phyloP scores from a whole-genome alignment of 768 basidiomycete species.

The Mycena indigotica region DNA sequence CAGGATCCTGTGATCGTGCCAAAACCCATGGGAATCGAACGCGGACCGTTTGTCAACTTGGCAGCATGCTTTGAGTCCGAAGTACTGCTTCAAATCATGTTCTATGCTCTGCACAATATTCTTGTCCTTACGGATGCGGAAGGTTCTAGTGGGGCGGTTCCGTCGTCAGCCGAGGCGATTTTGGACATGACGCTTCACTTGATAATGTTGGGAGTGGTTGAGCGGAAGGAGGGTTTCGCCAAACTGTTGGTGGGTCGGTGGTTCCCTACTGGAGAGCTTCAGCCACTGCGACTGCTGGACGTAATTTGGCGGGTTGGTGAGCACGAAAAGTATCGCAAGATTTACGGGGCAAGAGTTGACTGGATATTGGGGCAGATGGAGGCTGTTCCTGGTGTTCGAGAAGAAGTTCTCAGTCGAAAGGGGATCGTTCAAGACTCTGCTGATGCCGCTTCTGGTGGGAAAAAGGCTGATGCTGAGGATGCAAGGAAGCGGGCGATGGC shows the following conservation, averaged over 20 bases:
- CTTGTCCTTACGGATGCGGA: slow-evolving; percentile 62
- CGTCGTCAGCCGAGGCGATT: slow-evolving; percentile 84
- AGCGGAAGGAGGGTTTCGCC: slow-evolving; percentile 65
- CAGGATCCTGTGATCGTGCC: slow-evolving; percentile 78
- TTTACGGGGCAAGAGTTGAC: slow-evolving; percentile 67
- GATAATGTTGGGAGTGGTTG: slow-evolving; percentile 80
- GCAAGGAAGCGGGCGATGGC: slow-evolving; percentile 77
- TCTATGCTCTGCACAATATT: slow-evolving; percentile 79
- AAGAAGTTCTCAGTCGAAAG: slow-evolving; percentile 56
- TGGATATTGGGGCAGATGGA: slow-evolving; percentile 76
- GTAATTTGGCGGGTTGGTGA: slow-evolving; percentile 77
- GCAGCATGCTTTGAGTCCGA: slow-evolving; percentile 67
- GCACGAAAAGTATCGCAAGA: slow-evolving; percentile 66
- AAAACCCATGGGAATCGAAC: slow-evolving; percentile 60
- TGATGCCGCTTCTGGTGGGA: slow-evolving; percentile 25
- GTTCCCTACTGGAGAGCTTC: slow-evolving; percentile 51
- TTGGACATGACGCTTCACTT: slow-evolving; percentile 89
- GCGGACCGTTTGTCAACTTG: slow-evolving; percentile 71
- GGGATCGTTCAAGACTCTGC: slow-evolving; percentile 40
- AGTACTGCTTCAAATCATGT: slow-evolving; percentile 77
- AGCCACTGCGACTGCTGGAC: slow-evolving; percentile 48
- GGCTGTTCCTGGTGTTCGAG: slow-evolving; percentile 45
- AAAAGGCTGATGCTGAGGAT: slow-evolving; percentile 52
- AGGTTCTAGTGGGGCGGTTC: slow-evolving; percentile 45
- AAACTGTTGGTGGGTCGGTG: slow-evolving; percentile 52